These are phyloP conservation scores for Tolypocladium cylindrosporum DNA, from an alignment of 2,329 filamentous ascomycete genomes.

Conservation along the genomic window DNA sequence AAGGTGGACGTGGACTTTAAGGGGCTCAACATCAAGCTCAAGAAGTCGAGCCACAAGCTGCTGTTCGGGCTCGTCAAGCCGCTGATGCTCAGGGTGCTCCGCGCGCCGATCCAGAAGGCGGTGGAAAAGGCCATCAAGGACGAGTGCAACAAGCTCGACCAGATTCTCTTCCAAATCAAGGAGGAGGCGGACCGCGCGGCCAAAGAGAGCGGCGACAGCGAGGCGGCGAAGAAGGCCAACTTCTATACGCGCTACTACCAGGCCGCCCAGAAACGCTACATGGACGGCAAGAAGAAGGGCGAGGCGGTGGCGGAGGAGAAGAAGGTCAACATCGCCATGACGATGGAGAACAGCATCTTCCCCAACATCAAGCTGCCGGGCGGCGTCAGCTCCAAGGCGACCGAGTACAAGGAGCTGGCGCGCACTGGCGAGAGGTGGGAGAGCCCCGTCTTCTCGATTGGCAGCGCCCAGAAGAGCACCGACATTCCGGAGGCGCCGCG, in stretches of 20 bases:
- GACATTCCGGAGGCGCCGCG: slow-evolving; percentile 55
- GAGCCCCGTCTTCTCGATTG: slow-evolving; percentile 86
- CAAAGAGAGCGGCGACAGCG: slow-evolving; percentile 37
- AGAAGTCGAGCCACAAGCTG: slow-evolving; percentile 91
- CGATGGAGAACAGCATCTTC: slow-evolving; percentile 83
- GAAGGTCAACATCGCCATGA: slow-evolving; percentile 45
- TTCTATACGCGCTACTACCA: slow-evolving; percentile 78
- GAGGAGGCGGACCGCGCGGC: slow-evolving; percentile 67
- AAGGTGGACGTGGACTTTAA: slow-evolving; percentile 77
- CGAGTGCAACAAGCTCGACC: slow-evolving; percentile 66
- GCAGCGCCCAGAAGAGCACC: slow-evolving; percentile 60
- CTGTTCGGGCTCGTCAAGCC: slow-evolving; percentile 84
- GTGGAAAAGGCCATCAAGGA: slow-evolving; percentile 85
- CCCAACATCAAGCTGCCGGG: slow-evolving; percentile 70
- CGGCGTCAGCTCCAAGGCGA: slow-evolving; percentile 86
- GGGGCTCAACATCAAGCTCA: slow-evolving; percentile 77
- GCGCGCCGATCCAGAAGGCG: slow-evolving; percentile 76
- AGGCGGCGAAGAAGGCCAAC: slow-evolving; percentile 67
- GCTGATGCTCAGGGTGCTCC: slow-evolving; percentile 71
- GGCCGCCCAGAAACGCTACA: slow-evolving; percentile 63
- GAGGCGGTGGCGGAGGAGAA: slow-evolving; percentile 51
- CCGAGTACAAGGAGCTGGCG: slow-evolving; percentile 83
- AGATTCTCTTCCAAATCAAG: slow-evolving; percentile 66
- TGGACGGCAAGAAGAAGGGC: slow-evolving; percentile 71
- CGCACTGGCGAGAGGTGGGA: slow-evolving; percentile 88